These are phyloP conservation scores for Lasiodiplodia hormozganensis DNA, from an alignment of 2,329 filamentous ascomycete species.

Conservation along the genomic window DNA sequence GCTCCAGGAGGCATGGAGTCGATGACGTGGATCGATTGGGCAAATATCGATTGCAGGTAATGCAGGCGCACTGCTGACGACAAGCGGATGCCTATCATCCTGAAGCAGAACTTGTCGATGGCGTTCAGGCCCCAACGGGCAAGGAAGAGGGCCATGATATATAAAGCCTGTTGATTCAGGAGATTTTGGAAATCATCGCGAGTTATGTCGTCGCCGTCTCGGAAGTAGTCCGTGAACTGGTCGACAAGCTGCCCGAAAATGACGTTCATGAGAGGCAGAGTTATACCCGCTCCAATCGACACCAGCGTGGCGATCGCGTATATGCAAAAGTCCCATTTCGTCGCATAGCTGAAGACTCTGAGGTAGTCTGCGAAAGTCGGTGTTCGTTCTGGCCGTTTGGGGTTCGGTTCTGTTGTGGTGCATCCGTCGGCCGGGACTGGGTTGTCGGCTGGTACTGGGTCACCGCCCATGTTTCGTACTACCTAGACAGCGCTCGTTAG, in stretches of 20 bases:
- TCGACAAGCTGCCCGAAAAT: conserved; percentile 14
- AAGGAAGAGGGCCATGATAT: conserved; percentile 46
- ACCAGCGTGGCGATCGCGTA: conserved; percentile 3
- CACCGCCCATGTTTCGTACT: background rate
- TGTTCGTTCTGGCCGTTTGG: conserved; percentile 2
- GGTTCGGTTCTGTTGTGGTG: background rate
- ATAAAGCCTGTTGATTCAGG: conserved; percentile 33
- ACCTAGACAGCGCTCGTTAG: background rate
- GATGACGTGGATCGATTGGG: conserved; percentile 57
- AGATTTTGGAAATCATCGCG: background rate
- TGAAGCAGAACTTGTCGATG: conserved; percentile 51
- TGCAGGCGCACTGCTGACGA: conserved; percentile 58
- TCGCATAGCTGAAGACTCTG: conserved; percentile 12
- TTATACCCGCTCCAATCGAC: background rate
- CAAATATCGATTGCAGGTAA: conserved; percentile 58
- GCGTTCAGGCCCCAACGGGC: conserved; percentile 43
- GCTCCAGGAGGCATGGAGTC: conserved; percentile 59
- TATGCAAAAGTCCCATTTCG: conserved; percentile 9
- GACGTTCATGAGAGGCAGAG: conserved; percentile 17
- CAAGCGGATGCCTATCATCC: conserved; percentile 58
- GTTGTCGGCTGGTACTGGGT: background rate
- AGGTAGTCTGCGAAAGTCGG: conserved; percentile 4
- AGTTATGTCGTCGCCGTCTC: background rate
- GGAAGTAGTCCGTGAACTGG: conserved; percentile 7
- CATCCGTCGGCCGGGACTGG: background rate